phyloP scores from a whole-genome alignment of 1,284 basidiomycete genomes.

The Schizophyllum amplum region DNA sequence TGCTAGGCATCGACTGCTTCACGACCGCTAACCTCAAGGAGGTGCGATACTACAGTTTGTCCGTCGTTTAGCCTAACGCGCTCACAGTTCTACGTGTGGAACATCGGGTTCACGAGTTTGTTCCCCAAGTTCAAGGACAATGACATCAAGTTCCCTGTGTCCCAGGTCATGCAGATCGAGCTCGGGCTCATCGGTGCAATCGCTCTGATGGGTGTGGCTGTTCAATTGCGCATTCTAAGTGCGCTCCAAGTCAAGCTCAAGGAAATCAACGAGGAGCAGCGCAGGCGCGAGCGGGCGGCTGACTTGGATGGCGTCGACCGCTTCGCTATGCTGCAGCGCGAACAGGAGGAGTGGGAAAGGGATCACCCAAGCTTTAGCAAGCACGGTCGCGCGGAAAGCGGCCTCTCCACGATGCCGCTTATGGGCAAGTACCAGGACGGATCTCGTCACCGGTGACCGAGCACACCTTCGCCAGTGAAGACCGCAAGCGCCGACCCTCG shows the following conservation, averaged over 20 bases:
- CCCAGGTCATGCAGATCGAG: constrained; percentile 90
- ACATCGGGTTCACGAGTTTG: constrained; percentile 74
- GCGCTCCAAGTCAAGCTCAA: constrained; percentile 72
- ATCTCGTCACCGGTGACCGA: constrained; percentile 34
- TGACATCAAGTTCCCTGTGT: constrained; percentile 71
- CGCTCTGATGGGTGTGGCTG: constrained; percentile 79
- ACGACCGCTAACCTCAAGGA: constrained; percentile 89
- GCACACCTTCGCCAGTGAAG: constrained; percentile 29
- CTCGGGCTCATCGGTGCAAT: constrained; percentile 80
- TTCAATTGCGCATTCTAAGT: constrained; percentile 82
- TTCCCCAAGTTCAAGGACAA: constrained; percentile 71
- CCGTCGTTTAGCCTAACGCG: constrained; percentile 7
- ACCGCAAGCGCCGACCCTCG: constrained; percentile 44
- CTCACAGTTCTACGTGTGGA: constrained; percentile 86
- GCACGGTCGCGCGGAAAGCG: constrained; percentile 57
- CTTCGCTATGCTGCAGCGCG: constrained; percentile 59
- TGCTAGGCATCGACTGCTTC: constrained; percentile 91
- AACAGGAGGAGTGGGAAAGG: constrained; percentile 82
- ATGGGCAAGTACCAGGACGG: constrained; percentile 56
- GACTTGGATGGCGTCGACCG: constrained; percentile 69
- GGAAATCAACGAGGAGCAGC: constrained; percentile 74
- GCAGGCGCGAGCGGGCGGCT: constrained; percentile 65
- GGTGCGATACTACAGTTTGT: too few species aligned
- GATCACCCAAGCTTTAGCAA: constrained; percentile 59
- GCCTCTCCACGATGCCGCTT: constrained; percentile 43